These are phyloP conservation scores for Paspalum vaginatum DNA, from an alignment of 176 grass and related monocot species.

Conservation along the genomic window DNA sequence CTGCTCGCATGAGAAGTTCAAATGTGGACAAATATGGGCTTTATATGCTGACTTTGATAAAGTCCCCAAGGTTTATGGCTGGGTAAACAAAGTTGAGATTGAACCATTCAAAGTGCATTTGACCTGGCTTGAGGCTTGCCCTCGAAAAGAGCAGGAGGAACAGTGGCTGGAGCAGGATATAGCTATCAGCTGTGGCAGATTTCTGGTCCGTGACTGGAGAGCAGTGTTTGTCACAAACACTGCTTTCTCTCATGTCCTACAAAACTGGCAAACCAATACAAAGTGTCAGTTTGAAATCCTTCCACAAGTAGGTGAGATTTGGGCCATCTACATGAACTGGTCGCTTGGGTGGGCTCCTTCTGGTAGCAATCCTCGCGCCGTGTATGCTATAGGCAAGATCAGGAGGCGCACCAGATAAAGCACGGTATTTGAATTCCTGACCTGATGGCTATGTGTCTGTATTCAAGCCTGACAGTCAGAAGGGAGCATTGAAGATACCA, in stretches of 20 bases:
- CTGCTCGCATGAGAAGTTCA: constrained; percentile 50
- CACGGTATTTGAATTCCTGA: constrained; percentile 51
- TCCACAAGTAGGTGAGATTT: constrained; percentile 68
- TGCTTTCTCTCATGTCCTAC: constrained; percentile 75
- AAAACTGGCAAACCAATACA: not conserved
- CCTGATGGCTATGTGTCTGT: constrained; percentile 51
- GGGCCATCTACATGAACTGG: constrained; percentile 84
- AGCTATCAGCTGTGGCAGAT: constrained; percentile 69
- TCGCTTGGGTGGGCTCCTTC: constrained; percentile 44
- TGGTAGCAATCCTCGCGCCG: constrained; percentile 31
- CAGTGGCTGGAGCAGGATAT: constrained; percentile 50
- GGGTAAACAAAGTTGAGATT: constrained; percentile 65
- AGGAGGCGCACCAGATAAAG: constrained; percentile 48
- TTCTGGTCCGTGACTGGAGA: constrained; percentile 49
- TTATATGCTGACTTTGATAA: constrained; percentile 73
- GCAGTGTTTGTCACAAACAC: constrained; percentile 37
- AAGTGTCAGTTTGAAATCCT: constrained; percentile 53
- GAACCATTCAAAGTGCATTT: constrained; percentile 60
- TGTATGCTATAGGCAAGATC: constrained; percentile 65
- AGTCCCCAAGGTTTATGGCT: constrained; percentile 84
- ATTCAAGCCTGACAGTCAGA: constrained; percentile 55
- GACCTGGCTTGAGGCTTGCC: constrained; percentile 77
- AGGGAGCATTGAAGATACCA: constrained; percentile 48
- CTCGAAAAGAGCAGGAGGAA: constrained; percentile 50
- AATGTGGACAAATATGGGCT: constrained; percentile 88